These are phyloP conservation scores for Aquilaria malaccensis DNA, from an alignment of 345 rosid genomes.

Conservation along the genomic window DNA sequence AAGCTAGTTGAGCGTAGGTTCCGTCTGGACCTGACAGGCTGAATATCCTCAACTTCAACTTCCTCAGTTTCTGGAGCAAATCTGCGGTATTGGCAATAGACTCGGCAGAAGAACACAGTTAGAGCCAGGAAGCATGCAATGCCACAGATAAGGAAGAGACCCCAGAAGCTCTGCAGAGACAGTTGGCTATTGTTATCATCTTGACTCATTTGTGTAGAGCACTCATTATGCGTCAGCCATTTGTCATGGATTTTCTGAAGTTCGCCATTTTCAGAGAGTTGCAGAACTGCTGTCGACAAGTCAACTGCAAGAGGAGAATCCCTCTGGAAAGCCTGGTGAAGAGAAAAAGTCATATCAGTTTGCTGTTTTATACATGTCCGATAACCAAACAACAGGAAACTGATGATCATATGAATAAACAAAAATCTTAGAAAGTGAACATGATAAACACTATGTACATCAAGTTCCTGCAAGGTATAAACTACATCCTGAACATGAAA, in stretches of 20 bases:
- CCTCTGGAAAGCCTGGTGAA: conserved; percentile 76
- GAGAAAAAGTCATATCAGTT: no score
- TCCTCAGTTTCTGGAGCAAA: conserved; percentile 39
- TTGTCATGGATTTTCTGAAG: conserved; percentile 72
- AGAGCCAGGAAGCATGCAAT: conserved; percentile 54
- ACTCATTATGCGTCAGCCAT: conserved; percentile 49
- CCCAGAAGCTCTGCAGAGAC: conserved; percentile 78
- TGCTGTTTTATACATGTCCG: no score
- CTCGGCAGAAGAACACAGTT: conserved; percentile 38
- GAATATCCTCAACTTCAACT: conserved; percentile 32
- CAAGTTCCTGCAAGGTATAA: no score
- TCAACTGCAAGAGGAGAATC: conserved; percentile 91
- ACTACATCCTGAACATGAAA: no score
- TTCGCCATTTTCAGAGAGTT: conserved; percentile 79
- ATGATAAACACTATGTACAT: no score
- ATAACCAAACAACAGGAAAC: conserved; percentile 6
- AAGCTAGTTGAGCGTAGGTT: conserved; percentile 37
- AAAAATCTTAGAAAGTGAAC: not conserved
- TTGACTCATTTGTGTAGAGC: conserved; percentile 32
- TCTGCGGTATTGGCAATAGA: conserved; percentile 49
- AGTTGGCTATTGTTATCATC: conserved; percentile 33
- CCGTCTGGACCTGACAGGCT: conserved; percentile 35
- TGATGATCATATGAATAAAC: not conserved
- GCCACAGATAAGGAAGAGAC: conserved; percentile 78
- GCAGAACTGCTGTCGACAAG: conserved; percentile 80